These are phyloP conservation scores for Myrica gale DNA, from an alignment of 306 rosid genomes.

Conservation along the genomic window DNA sequence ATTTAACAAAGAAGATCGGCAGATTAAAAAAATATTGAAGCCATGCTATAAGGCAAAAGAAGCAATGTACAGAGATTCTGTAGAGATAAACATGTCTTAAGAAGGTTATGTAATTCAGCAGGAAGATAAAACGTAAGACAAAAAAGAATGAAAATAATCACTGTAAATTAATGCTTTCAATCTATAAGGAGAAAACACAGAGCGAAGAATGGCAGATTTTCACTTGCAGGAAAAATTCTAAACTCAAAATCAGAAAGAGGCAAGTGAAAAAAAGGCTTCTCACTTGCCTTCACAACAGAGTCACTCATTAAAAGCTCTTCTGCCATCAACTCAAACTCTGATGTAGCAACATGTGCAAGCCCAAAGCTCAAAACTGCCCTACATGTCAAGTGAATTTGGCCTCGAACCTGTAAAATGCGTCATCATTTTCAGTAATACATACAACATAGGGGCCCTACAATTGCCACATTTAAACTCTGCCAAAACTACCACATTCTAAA, in stretches of 20 bases:
- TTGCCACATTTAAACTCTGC: neutral
- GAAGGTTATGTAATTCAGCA: neutral
- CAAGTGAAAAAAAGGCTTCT: neutral
- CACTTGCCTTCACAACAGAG: conserved; percentile 77
- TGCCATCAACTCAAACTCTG: conserved; percentile 96
- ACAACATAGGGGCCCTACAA: neutral
- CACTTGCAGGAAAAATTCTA: neutral
- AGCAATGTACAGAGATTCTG: neutral
- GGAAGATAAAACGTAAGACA: neutral
- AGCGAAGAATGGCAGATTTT: neutral
- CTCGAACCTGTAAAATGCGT: conserved; percentile 66
- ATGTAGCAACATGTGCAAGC: conserved; percentile 82
- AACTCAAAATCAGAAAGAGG: conserved; percentile 6
- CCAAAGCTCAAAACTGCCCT: conserved; percentile 85
- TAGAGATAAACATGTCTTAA: neutral
- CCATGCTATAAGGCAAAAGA: neutral
- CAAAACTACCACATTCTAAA: neutral
- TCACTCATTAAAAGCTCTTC: conserved; percentile 99
- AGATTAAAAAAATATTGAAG: neutral
- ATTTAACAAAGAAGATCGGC: neutral
- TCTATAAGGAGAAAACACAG: neutral
- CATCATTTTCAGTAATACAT: neutral
- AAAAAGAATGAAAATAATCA: neutral
- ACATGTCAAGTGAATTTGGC: conserved; percentile 69
- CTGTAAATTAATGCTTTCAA: neutral